Percentiles rank a stretch among this genome's conserved stretches.
These are phyloP conservation scores for Crithidia expoeki DNA, from an alignment of 208 protist species.

Conservation along the genomic window DNA sequence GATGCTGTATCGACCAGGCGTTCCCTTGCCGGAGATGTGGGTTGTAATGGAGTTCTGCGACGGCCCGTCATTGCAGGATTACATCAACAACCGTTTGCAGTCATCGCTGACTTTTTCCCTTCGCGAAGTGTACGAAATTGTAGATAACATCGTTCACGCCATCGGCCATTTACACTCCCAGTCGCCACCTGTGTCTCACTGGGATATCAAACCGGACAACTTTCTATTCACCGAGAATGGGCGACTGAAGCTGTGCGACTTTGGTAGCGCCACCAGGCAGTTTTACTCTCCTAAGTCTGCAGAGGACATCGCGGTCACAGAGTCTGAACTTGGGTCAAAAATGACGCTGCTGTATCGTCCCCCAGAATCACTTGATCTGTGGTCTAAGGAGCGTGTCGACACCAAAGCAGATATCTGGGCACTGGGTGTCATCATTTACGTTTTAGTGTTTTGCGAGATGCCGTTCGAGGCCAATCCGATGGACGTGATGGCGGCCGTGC, in stretches of 20 bases:
- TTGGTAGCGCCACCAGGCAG: slow-evolving; percentile 80
- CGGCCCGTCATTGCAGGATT: slow-evolving; percentile 61
- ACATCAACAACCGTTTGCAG: slow-evolving; percentile 64
- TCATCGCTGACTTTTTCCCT: slow-evolving; percentile 45
- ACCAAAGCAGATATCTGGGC: slow-evolving; percentile 95
- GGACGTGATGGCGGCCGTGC: slow-evolving; percentile 68
- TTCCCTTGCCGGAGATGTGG: slow-evolving; percentile 67
- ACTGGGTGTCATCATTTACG: slow-evolving; percentile 94
- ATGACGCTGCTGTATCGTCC: slow-evolving; percentile 93
- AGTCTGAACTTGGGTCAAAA: slow-evolving; percentile 76
- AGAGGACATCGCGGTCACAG: slow-evolving; percentile 60
- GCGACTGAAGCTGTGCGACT: slow-evolving; percentile 95
- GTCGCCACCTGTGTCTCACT: slow-evolving; percentile 90
- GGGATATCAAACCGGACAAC: slow-evolving; percentile 95
- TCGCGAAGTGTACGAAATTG: slow-evolving; percentile 65
- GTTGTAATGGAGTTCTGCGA: slow-evolving; percentile 76
- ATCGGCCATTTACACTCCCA: slow-evolving; percentile 70
- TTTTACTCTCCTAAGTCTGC: slow-evolving; percentile 73
- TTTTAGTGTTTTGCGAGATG: slow-evolving; percentile 89
- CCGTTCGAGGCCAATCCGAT: slow-evolving; percentile 89
- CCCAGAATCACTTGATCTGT: slow-evolving; percentile 96
- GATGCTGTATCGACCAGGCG: slow-evolving; percentile 27
- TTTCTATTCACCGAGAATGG: slow-evolving; percentile 72
- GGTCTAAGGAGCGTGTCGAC: slow-evolving; percentile 75
- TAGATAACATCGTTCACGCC: slow-evolving; percentile 51